Evolutionary conservation across 1,139 yeast species (phyloP).

Genomic region (Pichia sp.): DNA sequence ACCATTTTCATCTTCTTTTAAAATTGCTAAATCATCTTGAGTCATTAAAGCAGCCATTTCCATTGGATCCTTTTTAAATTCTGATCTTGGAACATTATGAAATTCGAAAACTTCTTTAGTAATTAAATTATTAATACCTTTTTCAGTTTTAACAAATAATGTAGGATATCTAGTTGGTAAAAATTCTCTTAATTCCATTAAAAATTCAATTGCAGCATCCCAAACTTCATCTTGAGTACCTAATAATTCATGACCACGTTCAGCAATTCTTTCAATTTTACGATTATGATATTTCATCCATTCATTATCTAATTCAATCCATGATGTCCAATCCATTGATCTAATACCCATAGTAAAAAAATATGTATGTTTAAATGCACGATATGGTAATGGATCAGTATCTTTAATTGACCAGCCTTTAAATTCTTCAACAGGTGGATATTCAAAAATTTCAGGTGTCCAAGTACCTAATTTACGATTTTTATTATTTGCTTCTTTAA

Average conservation of each 20-base stretch:
- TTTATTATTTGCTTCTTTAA: slow-evolving; percentile 34
- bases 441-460: slow-evolving; percentile 45
- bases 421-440: slow-evolving; percentile 45
- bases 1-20: slow-evolving; percentile 54
- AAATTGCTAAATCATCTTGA: slow-evolving; percentile 66
- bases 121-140: slow-evolving; percentile 45
- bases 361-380: slow-evolving; percentile 58
- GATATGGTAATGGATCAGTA: slow-evolving; percentile 52
- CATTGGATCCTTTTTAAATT: slow-evolving; percentile 47
- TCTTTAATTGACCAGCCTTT: slow-evolving; percentile 44
- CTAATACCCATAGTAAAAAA: slow-evolving; percentile 59
- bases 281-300: slow-evolving; percentile 51
- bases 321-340: slow-evolving; percentile 48
- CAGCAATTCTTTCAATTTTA: slow-evolving; percentile 43
- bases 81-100: slow-evolving; percentile 25
- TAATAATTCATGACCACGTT: slow-evolving; percentile 42
- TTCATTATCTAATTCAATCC: slow-evolving; percentile 64
- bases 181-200: slow-evolving; percentile 46
- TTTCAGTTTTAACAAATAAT: slow-evolving; percentile 40
- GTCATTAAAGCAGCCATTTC: slow-evolving; percentile 48
- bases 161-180: slow-evolving; percentile 55
- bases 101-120: slow-evolving; percentile 47
- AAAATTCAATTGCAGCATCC: slow-evolving; percentile 51
- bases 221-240: slow-evolving; percentile 48
- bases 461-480: slow-evolving; percentile 40